Evolutionary conservation across 805 yeast genomes (phyloP).

Genomic region (Yueomyces sinensis): DNA sequence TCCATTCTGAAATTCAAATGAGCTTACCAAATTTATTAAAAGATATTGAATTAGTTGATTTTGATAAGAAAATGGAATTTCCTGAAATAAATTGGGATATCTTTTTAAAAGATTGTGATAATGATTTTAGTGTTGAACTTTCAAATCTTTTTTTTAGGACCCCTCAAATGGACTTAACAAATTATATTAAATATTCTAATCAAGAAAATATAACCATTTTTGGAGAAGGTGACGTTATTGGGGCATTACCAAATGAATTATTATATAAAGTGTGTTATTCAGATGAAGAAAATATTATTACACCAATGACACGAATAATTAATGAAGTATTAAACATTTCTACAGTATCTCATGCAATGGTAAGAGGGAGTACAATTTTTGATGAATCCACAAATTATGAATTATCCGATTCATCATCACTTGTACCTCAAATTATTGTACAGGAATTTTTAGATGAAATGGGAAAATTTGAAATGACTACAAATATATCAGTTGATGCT

Average conservation of each 20-base stretch:
- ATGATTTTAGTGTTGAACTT: constrained; percentile 13
- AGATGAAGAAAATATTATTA: constrained; percentile 19
- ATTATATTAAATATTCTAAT: constrained; percentile 3
- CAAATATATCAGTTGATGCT: constrained; percentile 13
- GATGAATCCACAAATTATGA: constrained; percentile 10
- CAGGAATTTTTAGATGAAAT: constrained; percentile 8
- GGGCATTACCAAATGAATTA: constrained; percentile 16
- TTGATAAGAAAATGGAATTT: constrained; percentile 8
- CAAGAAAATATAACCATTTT: neutral
- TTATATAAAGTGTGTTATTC: constrained; percentile 18
- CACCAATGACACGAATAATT: constrained; percentile 21
- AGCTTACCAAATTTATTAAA: constrained; percentile 8
- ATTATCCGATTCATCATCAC: neutral
- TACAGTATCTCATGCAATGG: neutral
- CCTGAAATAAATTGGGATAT: constrained; percentile 29
- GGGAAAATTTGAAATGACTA: constrained; percentile 9
- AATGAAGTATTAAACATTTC: constrained; percentile 12
- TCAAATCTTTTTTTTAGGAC: neutral
- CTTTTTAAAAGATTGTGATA: constrained; percentile 26
- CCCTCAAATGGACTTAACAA: neutral
- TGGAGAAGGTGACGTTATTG: constrained; percentile 3
- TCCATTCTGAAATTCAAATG: constrained; percentile 10
- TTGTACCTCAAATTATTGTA: constrained; percentile 10
- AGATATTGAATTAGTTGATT: constrained; percentile 8
- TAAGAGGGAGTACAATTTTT: constrained; percentile 2